Conservation (phyloP, 2,329 filamentous ascomycete species). For the Fusarium chuoi region DNA sequence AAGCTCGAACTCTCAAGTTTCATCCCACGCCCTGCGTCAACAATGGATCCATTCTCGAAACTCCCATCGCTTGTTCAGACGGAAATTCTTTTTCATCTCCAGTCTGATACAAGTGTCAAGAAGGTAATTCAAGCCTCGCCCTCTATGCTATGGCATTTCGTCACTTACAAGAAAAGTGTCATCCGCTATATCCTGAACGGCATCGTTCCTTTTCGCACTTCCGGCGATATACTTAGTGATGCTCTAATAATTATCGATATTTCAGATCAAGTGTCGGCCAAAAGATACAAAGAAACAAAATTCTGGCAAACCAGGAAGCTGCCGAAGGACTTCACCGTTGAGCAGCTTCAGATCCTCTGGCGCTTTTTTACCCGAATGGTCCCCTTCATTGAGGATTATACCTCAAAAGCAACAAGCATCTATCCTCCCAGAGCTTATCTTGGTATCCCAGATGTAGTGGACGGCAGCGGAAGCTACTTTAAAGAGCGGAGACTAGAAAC, state of each 20-base stretch:
- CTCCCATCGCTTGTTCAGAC: neutral
- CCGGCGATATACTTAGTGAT: neutral
- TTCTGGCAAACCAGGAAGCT: neutral
- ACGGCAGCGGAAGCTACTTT: neutral
- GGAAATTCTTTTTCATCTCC: neutral
- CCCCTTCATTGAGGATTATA: neutral
- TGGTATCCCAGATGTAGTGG: neutral
- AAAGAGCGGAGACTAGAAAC: neutral
- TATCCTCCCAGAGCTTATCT: neutral
- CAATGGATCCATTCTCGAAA: neutral
- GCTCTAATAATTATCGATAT: neutral
- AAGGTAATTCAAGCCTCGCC: neutral
- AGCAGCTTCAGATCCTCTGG: neutral
- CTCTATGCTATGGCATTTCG: neutral
- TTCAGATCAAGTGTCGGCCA: neutral
- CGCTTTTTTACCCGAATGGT: neutral
- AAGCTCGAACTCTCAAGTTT: too few relatives aligned
- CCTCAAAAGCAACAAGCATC: neutral
- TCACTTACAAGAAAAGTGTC: neutral
- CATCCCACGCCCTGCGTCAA: too few relatives aligned
- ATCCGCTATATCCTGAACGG: neutral
- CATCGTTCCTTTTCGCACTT: neutral
- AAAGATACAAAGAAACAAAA: rapidly evolving
- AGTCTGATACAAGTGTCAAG: neutral
- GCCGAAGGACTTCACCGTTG: rapidly evolving